phyloP scores from a whole-genome alignment of 2,329 filamentous ascomycete genomes.

The Tolypocladium ovalisporum region DNA sequence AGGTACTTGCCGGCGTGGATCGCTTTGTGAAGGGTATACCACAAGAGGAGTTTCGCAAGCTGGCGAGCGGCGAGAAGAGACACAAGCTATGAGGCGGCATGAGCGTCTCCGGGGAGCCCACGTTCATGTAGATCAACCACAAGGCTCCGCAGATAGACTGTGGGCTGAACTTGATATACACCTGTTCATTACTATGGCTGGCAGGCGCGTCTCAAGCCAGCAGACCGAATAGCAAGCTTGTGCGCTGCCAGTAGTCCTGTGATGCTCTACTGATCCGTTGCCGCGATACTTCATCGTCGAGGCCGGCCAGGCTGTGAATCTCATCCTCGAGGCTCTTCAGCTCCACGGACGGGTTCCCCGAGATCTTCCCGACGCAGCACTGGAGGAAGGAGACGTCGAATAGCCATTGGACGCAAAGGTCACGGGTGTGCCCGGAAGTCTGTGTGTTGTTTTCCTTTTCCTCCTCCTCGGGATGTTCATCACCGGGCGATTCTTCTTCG shows the following conservation, averaged over 20 bases:
- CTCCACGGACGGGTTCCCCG: slow-evolving; percentile 11
- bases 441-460: not conserved
- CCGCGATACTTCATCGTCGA: slow-evolving; percentile 36
- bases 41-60: slow-evolving; percentile 77
- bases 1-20: slow-evolving; percentile 79
- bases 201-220: slow-evolving; percentile 33
- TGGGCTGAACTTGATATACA: not conserved
- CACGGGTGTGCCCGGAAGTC: slow-evolving; percentile 21
- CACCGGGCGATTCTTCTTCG: slow-evolving; percentile 4
- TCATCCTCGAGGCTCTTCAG: slow-evolving; percentile 35
- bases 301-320: slow-evolving; percentile 31
- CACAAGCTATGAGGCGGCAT: slow-evolving; percentile 63
- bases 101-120: not conserved
- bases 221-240: slow-evolving; percentile 70
- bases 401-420: slow-evolving; percentile 48
- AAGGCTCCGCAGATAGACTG: not conserved
- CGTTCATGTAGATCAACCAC: not conserved
- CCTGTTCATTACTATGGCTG: not conserved
- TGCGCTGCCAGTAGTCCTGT: slow-evolving; percentile 73
- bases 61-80: slow-evolving; percentile 81
- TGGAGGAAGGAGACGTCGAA: slow-evolving; percentile 47
- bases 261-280: slow-evolving; percentile 51
- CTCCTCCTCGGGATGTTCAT: slow-evolving; percentile 5
- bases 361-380: slow-evolving; percentile 27
- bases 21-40: slow-evolving; percentile 72